Percentiles rank a stretch among this genome's conserved stretches.
Evolutionary conservation across 306 rosid genomes (phyloP).

Genomic region (Oxytropis ochrocephala): DNA sequence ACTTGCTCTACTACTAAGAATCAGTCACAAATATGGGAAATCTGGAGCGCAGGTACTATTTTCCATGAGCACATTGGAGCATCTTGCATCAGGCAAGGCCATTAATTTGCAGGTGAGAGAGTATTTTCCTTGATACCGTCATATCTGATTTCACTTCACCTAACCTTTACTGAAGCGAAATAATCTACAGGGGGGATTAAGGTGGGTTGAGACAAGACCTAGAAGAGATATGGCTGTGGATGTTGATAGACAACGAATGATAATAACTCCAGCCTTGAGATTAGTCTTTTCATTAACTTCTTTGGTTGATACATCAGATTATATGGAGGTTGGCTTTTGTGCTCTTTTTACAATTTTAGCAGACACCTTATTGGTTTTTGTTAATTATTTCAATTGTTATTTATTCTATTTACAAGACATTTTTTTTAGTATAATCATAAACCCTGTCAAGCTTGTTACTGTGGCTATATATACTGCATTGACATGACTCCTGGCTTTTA

Average conservation of each 20-base stretch:
- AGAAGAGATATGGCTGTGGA: slow-evolving; percentile 57
- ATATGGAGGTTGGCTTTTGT: slow-evolving; percentile 69
- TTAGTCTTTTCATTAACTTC: slow-evolving; percentile 76
- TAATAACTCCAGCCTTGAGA: slow-evolving; percentile 70
- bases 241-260: slow-evolving; percentile 65
- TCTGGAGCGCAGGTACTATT: slow-evolving; percentile 85
- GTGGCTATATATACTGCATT: not conserved
- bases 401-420: not conserved
- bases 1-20: slow-evolving; percentile 70
- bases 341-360: not conserved
- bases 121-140: not conserved
- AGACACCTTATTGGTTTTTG: not conserved
- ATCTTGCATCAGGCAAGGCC: slow-evolving; percentile 76
- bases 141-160: not conserved
- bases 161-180: slow-evolving; percentile 14
- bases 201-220: slow-evolving; percentile 53
- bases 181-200: slow-evolving; percentile 64
- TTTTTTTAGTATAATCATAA: not conserved
- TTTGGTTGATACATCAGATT: slow-evolving; percentile 73
- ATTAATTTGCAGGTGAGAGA: slow-evolving; percentile 49
- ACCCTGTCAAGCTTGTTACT: not conserved
- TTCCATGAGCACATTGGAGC: slow-evolving; percentile 81
- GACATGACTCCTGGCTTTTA: not conserved
- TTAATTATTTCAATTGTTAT: not conserved
- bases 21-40: slow-evolving; percentile 85